phyloP scores from a whole-genome alignment of 257 asterid genomes.

The Datura wrightii region DNA sequence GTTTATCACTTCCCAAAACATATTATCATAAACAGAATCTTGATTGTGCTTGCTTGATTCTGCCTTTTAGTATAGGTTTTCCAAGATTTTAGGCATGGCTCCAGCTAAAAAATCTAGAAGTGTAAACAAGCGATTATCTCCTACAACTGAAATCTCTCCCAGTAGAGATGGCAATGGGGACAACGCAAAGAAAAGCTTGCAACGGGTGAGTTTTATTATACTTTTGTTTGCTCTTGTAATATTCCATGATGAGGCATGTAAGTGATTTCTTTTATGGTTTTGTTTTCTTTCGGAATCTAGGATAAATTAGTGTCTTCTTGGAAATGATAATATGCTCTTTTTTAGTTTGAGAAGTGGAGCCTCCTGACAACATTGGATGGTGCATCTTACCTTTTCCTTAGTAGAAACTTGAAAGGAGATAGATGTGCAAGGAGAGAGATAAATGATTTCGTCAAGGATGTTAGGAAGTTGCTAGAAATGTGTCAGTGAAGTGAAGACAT shows the following conservation, averaged over 20 bases:
- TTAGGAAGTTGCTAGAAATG: not conserved
- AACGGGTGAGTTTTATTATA: conserved; percentile 61
- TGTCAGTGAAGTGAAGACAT: conserved; percentile 13
- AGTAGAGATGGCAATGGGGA: conserved; percentile 66
- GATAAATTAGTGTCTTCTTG: conserved; percentile 9
- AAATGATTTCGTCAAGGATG: conserved; percentile 24
- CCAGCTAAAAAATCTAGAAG: conserved; percentile 74
- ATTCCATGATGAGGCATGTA: not conserved
- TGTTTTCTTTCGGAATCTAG: conserved; percentile 6
- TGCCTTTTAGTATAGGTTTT: conserved; percentile 33
- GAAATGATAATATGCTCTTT: conserved; percentile 9
- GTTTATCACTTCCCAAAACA: conserved; percentile 4
- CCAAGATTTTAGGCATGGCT: conserved; percentile 56
- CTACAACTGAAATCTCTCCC: conserved; percentile 62
- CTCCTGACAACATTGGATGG: not conserved
- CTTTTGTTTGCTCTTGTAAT: conserved; percentile 29
- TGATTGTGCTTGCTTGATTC: conserved; percentile 4
- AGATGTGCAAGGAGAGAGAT: conserved; percentile 21
- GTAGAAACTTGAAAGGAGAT: conserved; percentile 18
- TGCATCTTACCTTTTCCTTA: conserved; percentile 13
- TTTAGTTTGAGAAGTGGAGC: not conserved
- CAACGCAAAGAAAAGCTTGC: conserved; percentile 54
- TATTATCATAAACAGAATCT: conserved; percentile 3
- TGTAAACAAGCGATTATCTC: conserved; percentile 57
- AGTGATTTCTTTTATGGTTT: conserved; percentile 16